phyloP scores from a whole-genome alignment of 208 protist genomes.

The Porcisia deanei region DNA sequence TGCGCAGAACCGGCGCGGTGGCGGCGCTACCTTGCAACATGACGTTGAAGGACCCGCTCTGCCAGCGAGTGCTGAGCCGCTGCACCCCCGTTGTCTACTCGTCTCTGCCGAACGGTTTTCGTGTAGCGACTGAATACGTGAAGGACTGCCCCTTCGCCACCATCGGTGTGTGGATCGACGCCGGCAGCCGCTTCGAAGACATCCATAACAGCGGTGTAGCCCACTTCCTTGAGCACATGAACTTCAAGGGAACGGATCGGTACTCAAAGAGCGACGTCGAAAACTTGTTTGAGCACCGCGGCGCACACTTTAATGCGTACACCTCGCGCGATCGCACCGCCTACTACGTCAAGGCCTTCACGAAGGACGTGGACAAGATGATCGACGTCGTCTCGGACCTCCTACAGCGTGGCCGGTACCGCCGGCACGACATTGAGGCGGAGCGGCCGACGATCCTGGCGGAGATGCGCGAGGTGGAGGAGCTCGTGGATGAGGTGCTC shows the following conservation, averaged over 20 bases:
- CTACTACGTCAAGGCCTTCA: slow-evolving; percentile 97
- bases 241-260: slow-evolving; percentile 97
- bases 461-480: slow-evolving; percentile 97
- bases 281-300: slow-evolving; percentile 95
- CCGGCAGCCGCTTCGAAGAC: slow-evolving; percentile 96
- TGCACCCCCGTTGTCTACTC: slow-evolving; percentile 90
- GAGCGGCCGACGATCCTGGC: slow-evolving; percentile 96
- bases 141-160: slow-evolving; percentile 92
- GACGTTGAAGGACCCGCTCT: slow-evolving; percentile 53
- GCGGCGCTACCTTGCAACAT: slow-evolving; percentile 47
- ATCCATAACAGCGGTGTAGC: slow-evolving; percentile 97
- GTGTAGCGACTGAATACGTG: slow-evolving; percentile 96
- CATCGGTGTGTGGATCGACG: slow-evolving; percentile 98
- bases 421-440: slow-evolving; percentile 84
- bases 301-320: slow-evolving; percentile 98
- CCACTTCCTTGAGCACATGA: slow-evolving; percentile 99
- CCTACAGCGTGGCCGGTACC: slow-evolving; percentile 93
- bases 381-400: slow-evolving; percentile 98
- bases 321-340: slow-evolving; percentile 97
- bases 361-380: slow-evolving; percentile 91
- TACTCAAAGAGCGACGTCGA: slow-evolving; percentile 94
- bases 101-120: slow-evolving; percentile 95
- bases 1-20: slow-evolving; percentile 17
- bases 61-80: slow-evolving; percentile 45
- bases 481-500: slow-evolving; percentile 94